Base-by-base conservation (phyloP, 2,329 filamentous ascomycete genomes). In the Aureobasidium melanogenum region DNA sequence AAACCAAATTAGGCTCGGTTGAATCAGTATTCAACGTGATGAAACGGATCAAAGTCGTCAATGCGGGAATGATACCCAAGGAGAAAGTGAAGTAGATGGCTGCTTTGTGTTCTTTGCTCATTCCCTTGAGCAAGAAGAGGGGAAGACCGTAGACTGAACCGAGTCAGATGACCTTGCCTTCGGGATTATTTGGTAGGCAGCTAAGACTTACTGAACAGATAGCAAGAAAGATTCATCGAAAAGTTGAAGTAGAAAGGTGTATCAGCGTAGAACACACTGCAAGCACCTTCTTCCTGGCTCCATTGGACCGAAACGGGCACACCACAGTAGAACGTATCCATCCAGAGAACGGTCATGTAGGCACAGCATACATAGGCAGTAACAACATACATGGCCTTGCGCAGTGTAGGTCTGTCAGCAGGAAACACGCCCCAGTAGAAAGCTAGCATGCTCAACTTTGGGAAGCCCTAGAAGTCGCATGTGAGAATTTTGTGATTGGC, bases 321-420 rank as follows among this genome's bases (percentile, higher is more conserved):
- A 38, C 72, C 71, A 19, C 71, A 73, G 64, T 71, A 73, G 64
- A 73, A 73, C 1, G 71, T 73, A 12, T 73, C 71, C 1, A 71
- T 68, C 60, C 66, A 73, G 5, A 73, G 69, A 19, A 73, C 72
- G 1, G 69, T 62, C 28, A 67, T 62, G 57, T 73, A 73, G 14
- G 54, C 54, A 32, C 12, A 26, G 30, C 54, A 58, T 5, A 74
- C 71, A 54, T 74, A 74, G 0, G 68, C 70, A 14, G 69, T 72
- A 38, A 72, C 69, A 1, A 65, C 69, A 19, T 68, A 72, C 2
- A 74, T 50, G 5, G 67, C 64, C 61, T 67, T 70, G 58, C 69
- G 69, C 64, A 73, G 71, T 14, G 22, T 51, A 0, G 65, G 56
- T 38, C 67, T 68, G n/a, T 68, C 67, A 3, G 54, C n/a, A 9